Evolutionary conservation across 2,329 filamentous ascomycete species (phyloP).

Genomic region (Xylariaceae sp.): DNA sequence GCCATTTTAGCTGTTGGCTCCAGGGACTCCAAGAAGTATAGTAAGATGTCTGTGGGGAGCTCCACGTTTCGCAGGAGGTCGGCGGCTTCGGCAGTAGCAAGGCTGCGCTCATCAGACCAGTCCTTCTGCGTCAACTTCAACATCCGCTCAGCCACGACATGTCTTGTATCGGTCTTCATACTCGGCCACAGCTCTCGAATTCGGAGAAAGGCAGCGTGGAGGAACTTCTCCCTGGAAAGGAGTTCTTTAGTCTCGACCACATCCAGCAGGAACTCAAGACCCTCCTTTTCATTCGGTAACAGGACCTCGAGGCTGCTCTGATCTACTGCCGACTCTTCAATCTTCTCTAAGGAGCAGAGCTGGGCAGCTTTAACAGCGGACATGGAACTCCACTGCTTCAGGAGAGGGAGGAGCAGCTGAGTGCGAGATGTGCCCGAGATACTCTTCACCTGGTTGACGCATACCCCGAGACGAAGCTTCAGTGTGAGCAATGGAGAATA

Average conservation of each 20-base stretch:
- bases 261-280: slow-evolving; percentile 47
- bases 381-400: slow-evolving; percentile 63
- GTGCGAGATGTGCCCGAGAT: slow-evolving; percentile 65
- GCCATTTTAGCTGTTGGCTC: slow-evolving; percentile 69
- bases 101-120: slow-evolving; percentile 31
- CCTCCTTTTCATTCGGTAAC: slow-evolving; percentile 47
- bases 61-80: slow-evolving; percentile 68
- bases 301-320: slow-evolving; percentile 45
- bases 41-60: slow-evolving; percentile 67
- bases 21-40: slow-evolving; percentile 67
- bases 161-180: slow-evolving; percentile 60
- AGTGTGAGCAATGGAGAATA: slow-evolving; percentile 62
- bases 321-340: slow-evolving; percentile 39
- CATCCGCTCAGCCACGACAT: slow-evolving; percentile 55
- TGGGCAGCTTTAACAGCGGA: slow-evolving; percentile 44
- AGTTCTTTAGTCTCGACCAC: slow-evolving; percentile 39
- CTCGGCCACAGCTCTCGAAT: slow-evolving; percentile 67
- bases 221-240: slow-evolving; percentile 48
- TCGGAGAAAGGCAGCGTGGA: slow-evolving; percentile 61
- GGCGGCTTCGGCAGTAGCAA: slow-evolving; percentile 55
- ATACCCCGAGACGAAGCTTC: slow-evolving; percentile 65
- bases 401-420: slow-evolving; percentile 67
- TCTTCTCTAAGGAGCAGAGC: slow-evolving; percentile 41
- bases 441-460: slow-evolving; percentile 67
- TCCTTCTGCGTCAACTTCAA: slow-evolving; percentile 54